Conservation (phyloP, 169 alveolate genomes). For the Sarcocystis neurona region DNA sequence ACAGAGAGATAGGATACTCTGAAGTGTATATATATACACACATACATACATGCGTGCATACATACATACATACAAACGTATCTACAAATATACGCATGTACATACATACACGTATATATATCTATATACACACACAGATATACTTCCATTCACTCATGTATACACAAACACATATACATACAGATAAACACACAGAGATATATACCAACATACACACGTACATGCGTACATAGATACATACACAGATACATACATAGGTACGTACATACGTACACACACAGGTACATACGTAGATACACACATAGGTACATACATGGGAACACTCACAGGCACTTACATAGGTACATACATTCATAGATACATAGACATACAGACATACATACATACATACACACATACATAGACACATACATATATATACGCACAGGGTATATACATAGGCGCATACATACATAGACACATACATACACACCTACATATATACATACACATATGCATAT, state of each 20-base stretch:
- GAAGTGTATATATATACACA: not conserved
- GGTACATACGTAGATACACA: not conserved
- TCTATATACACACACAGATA: no score
- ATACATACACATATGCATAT: not conserved
- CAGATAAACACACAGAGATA: not conserved
- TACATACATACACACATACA: not conserved
- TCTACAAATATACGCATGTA: not conserved
- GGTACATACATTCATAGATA: not conserved
- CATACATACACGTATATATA: not conserved
- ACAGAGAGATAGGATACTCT: no score
- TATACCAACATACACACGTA: not conserved
- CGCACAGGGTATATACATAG: not conserved
- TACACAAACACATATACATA: not conserved
- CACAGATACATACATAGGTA: not conserved
- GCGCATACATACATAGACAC: not conserved
- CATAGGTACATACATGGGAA: not conserved
- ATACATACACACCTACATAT: not conserved
- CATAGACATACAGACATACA: not conserved
- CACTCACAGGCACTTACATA: no score
- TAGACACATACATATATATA: not conserved
- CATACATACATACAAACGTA: slow-evolving; percentile 1
- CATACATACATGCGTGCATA: not conserved
- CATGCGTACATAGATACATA: not conserved
- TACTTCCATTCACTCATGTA: no score
- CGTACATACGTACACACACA: not conserved